Base-by-base conservation (phyloP, 1,284 basidiomycete genomes). In the Taiwanofungus camphoratus region DNA sequence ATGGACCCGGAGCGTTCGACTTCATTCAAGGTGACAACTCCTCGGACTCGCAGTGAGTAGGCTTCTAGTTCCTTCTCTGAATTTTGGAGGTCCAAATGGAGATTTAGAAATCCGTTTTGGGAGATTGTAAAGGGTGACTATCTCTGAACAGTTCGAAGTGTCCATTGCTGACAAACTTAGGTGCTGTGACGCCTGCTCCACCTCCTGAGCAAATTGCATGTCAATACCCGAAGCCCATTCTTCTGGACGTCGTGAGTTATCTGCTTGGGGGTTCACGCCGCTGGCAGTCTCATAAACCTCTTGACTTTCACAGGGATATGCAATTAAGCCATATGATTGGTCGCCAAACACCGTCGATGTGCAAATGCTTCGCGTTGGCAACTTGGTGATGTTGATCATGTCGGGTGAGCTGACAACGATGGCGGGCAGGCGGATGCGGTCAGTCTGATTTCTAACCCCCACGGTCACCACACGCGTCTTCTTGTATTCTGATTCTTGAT, bases 1-100 rank as follows among this genome's bases (percentile, higher is more conserved):
- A 87, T 58, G 88, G 89, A 0, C 87, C 89, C 1, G 88, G 89
- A 12, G 79, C 79, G 0, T 85, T 90, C 51, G 86, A 90, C 58
- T 91, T 91, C 54, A 65, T 81, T 22, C 88, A 91, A 65, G 87
- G 88, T 3, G 71, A 77, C 50, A 89, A 89, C 58, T 70, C 74
- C 7, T 78, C 79, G 5, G 53, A 56, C 12, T 64, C 72, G 4
- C 78, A 74, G 73, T 80, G 61, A 46, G 74, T 59, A 39, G 31
- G 19, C 8, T 21, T 20, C 13, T 36, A 19, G 8, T 33, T 22
- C 19, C 30, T 26, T 20, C 29, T 18, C 20, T 18, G 8, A 31
- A 16, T 16, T 26, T 18, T 26, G 13, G 41, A 49, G 22, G 36
- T 39, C 30, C 45, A 16, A 49, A 39, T 39, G n/a, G 16, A 22